Conservation (phyloP, 176 grass and related monocot species). For the Musa beccarii region DNA sequence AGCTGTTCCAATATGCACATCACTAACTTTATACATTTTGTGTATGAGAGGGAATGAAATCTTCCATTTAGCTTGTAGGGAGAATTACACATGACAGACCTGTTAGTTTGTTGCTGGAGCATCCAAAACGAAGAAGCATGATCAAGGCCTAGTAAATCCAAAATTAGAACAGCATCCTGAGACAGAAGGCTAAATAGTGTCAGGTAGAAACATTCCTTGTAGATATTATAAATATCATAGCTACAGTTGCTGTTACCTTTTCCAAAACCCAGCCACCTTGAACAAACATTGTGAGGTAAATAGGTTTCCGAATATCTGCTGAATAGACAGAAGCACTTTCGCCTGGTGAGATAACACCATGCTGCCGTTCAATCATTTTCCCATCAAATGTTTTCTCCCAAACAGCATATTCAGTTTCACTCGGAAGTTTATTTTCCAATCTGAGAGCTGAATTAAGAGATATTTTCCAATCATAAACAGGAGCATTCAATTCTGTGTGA, state of each 20-base stretch:
- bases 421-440: constrained; percentile 95
- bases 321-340: constrained; percentile 81
- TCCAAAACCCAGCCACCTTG: constrained; percentile 88
- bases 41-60: neutral
- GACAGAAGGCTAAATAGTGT: constrained; percentile 27
- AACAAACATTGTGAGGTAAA: constrained; percentile 86
- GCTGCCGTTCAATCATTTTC: constrained; percentile 83
- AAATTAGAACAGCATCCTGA: constrained; percentile 71
- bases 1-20: neutral
- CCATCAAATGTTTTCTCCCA: constrained; percentile 76
- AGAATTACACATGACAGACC: constrained; percentile 32
- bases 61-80: neutral
- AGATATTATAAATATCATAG: neutral
- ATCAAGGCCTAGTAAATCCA: constrained; percentile 59
- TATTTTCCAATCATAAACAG: constrained; percentile 86
- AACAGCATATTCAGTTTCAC: constrained; percentile 83
- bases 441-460: constrained; percentile 84
- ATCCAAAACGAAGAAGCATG: constrained; percentile 89
- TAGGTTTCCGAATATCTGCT: constrained; percentile 72
- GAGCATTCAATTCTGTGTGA: constrained; percentile 83
- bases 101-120: constrained; percentile 72
- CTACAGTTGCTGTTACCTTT: constrained; percentile 44
- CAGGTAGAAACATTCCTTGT: neutral
- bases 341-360: constrained; percentile 58
- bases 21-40: neutral